Evolutionary conservation across 306 rosid species (phyloP), one percentile per base, ranked within the genome.

Genomic region (Vigna unguiculata): DNA sequence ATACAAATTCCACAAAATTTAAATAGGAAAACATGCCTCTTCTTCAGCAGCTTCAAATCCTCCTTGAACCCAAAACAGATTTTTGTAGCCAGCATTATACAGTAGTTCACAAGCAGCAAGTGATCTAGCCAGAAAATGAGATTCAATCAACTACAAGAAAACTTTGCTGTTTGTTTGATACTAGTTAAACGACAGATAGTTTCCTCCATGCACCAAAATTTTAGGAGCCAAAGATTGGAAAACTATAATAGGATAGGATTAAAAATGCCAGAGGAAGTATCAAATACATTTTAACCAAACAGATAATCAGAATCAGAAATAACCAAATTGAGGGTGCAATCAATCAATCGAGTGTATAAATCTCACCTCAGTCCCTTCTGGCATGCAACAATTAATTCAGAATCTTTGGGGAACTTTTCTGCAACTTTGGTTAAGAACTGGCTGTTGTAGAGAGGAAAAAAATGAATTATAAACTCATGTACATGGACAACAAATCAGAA

Each of bases 51-150:
- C 85, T 69, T 94, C 97, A 40, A 90, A 79, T 69, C 98, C 98
- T 30, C 98, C 99, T 80, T 89, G 97, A 81, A 95, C 93, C 99
- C 93, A 92, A 84, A 95, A 95, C 84, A 95, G 88, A 83, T 89
- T 95, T 63, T n/a, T 83, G 76, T 89, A 92, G 71, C 97, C 98
- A 30, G 96, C 86, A 70, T 87, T 91, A 73, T 88, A 87, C 28
- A 94, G 93, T 67, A 87, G 80, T 81, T 91, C 96, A 58, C 97
- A 91, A 38, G 98, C 98, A 87, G 96, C 97, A 34, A 94, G 81
- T 43, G 93, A 94, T 82, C 97, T 93, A 89, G 74, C 80, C 59
- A 83, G 59, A 83, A 75, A 80, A 47, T 65, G 74, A 76, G 72
- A 64, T 59, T 71, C 34, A 73, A 20, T 69, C n/a, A 53, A 73